A percentile compares a stretch with the other conserved stretches of the same genome.
These are phyloP conservation scores for Monsonia emarginata DNA, from an alignment of 441 rosid species.

Conservation along the genomic window DNA sequence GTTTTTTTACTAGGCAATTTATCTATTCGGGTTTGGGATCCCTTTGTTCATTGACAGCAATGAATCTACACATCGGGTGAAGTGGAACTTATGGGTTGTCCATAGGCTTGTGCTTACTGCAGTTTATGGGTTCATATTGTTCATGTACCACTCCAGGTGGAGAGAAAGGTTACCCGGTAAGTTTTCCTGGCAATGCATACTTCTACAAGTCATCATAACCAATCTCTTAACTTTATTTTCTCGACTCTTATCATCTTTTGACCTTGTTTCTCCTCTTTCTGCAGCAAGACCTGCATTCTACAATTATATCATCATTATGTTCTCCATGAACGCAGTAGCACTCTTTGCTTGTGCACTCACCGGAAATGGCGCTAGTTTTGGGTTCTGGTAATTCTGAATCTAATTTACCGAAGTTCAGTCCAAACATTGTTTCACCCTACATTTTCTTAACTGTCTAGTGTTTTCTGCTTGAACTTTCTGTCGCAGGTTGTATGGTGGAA, in stretches of 20 bases:
- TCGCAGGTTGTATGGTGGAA: constrained; percentile 60
- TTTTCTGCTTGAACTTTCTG: constrained; percentile 1
- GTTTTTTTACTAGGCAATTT: constrained; percentile 43
- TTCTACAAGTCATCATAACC: not conserved
- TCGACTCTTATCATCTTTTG: constrained; percentile 26
- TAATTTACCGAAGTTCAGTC: not conserved
- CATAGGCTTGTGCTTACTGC: constrained; percentile 73
- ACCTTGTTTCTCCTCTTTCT: constrained; percentile 1
- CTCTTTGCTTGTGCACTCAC: constrained; percentile 57
- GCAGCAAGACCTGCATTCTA: constrained; percentile 89
- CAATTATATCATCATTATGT: constrained; percentile 54
- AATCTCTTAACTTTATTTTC: constrained; percentile 20
- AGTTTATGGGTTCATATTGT: constrained; percentile 57
- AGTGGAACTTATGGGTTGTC: constrained; percentile 74
- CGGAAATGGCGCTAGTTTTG: constrained; percentile 58
- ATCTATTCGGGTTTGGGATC: constrained; percentile 60
- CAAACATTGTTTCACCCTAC: not conserved
- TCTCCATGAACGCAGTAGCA: constrained; percentile 45
- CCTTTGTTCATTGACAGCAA: constrained; percentile 59
- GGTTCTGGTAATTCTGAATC: constrained; percentile 51
- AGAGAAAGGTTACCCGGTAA: constrained; percentile 82
- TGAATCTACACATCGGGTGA: constrained; percentile 37
- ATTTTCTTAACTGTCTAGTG: not conserved
- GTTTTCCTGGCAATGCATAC: constrained; percentile 12
- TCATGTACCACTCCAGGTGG: constrained; percentile 71